Base-by-base conservation (phyloP, 306 rosid species). In the Phaseolus lunatus region DNA sequence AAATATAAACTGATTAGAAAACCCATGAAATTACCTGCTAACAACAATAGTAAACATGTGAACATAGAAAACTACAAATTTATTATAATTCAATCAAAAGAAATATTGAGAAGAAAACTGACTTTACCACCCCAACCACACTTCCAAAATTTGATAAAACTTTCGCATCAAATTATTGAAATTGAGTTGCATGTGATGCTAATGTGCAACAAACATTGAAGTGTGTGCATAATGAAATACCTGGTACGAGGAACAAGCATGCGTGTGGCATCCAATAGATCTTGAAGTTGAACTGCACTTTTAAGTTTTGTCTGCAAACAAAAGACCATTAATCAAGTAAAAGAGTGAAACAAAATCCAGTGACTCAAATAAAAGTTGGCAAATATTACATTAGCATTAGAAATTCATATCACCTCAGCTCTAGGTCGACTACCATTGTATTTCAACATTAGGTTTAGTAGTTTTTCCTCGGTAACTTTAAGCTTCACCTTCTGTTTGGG, bases 401-500 rank as follows among this genome's bases (percentile, higher is more conserved):
- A 67, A 53, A 53, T 26, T 63, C 66, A 13, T n/a, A 73, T 81
- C 70, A 90, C 98, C 88, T 94, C 97, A 61, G 93, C 84, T 87
- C 97, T 92, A 69, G 98, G 96, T 23, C 97, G 84, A 12, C 98
- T 96, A 57, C 96, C 97, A 70, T 94, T 94, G 91, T 94, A 94
- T 85, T 94, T 94, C 73, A 94, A 83, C 98, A 94, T 92, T 77
- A 94, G 73, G 80, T 90, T 94, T 67, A 94, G 84, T 77, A 94
- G 86, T 86, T 85, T 94, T 88, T 94, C 98, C 89, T 94, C 98
- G 0, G 98, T 94, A 81, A 94, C 98, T 75, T 86, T 94, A 85
- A 94, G 88, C 86, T 94, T 94, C 81, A 94, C 98, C 90, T 94
- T 94, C 84, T 94, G 98, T 82, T 94, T 94, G 73, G 98, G 97